phyloP scores from a whole-genome alignment of 768 basidiomycete genomes.

The Pleurotus salmoneostramineus region DNA sequence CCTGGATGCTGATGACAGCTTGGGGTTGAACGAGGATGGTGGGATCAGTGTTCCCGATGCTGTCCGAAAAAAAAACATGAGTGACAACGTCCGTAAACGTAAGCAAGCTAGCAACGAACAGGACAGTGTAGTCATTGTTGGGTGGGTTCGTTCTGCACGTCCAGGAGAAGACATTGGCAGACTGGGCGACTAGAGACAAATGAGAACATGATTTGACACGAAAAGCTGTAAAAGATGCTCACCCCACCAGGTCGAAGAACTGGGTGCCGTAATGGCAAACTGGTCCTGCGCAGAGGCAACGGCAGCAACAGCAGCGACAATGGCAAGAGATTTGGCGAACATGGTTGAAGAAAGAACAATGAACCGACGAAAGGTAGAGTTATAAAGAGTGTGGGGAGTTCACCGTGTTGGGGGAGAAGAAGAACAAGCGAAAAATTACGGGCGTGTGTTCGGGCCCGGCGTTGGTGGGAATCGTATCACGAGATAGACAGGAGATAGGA shows the following conservation, averaged over 20 bases:
- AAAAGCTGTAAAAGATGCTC: conserved; percentile 17
- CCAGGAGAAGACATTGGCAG: conserved; percentile 59
- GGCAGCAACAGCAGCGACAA: conserved; percentile 30
- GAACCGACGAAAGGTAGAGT: background rate
- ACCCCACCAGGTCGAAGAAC: conserved; percentile 59
- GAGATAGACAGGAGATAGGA: background rate
- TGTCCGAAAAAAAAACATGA: conserved; percentile 15
- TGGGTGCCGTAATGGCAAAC: conserved; percentile 42
- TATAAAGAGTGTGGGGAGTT: background rate
- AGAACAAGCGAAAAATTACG: background rate
- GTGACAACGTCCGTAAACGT: background rate
- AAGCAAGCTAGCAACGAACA: conserved; percentile 31
- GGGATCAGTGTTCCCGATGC: conserved; percentile 40
- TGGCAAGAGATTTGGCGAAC: conserved; percentile 17
- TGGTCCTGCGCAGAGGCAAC: conserved; percentile 27
- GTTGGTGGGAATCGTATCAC: no score
- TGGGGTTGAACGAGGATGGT: conserved; percentile 33
- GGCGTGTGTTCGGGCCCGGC: no score
- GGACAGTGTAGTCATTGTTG: conserved; percentile 39
- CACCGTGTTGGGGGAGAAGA: background rate
- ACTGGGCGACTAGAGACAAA: conserved; percentile 43
- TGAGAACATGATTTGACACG: background rate
- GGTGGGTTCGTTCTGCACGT: conserved; percentile 39
- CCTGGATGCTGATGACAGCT: conserved; percentile 45
- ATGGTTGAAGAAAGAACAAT: background rate